Percentiles rank a stretch among this genome's conserved stretches.
Evolutionary conservation across 495 filamentous ascomycete species (phyloP).

Genomic region (Aspergillus leporis): DNA sequence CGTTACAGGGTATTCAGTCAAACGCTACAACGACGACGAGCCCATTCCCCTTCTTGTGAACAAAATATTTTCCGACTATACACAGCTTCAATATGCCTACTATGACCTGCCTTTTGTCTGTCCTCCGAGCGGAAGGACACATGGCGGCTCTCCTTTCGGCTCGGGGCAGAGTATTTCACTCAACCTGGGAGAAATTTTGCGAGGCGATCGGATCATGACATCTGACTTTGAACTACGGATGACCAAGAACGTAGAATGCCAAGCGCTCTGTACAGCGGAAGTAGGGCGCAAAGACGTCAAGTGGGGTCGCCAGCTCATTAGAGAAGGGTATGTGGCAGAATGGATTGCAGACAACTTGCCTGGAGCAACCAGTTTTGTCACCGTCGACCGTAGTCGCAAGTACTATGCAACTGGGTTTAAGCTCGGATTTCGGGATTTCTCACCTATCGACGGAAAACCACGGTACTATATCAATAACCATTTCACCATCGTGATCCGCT

Average conservation of each 20-base stretch:
- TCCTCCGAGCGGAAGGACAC: conserved; percentile 70
- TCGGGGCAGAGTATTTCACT: conserved; percentile 81
- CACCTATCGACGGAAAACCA: conserved; percentile 57
- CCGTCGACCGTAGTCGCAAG: conserved; percentile 81
- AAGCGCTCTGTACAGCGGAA: conserved; percentile 69
- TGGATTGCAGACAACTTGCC: conserved; percentile 98
- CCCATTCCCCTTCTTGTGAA: conserved; percentile 88
- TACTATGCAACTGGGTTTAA: conserved; percentile 98
- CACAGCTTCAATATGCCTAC: conserved; percentile 91
- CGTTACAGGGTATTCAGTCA: conserved; percentile 67
- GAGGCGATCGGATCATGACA: conserved; percentile 85
- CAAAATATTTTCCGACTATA: conserved; percentile 92
- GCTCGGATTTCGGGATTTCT: conserved; percentile 75
- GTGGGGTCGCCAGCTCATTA: conserved; percentile 71
- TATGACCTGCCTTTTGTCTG: conserved; percentile 92
- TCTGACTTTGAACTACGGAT: conserved; percentile 87
- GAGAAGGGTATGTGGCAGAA: conserved; percentile 84
- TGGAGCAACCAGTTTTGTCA: conserved; percentile 90
- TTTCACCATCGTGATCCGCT: conserved; percentile 83
- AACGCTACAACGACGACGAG: conserved; percentile 77
- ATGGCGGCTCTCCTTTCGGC: conserved; percentile 68
- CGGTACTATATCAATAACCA: conserved; percentile 88
- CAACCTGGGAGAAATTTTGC: conserved; percentile 90
- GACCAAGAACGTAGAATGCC: conserved; percentile 75
- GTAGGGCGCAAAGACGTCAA: conserved; percentile 67